These are phyloP conservation scores for Neofusicoccum sp. DNA, from an alignment of 2,329 filamentous ascomycete genomes.

Conservation along the genomic window DNA sequence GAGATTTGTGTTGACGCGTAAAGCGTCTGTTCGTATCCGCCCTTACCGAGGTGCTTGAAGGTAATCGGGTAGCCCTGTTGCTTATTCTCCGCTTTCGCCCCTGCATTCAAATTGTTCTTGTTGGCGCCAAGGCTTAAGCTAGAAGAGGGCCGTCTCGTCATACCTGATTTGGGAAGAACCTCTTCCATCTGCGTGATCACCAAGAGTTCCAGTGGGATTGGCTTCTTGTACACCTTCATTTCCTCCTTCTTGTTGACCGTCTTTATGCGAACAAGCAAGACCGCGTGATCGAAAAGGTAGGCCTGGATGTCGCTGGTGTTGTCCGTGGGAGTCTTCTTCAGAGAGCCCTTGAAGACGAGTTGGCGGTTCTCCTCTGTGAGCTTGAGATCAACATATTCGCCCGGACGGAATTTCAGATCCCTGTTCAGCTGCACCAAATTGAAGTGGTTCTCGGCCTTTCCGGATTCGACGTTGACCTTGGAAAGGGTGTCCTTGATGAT, in stretches of 20 bases:
- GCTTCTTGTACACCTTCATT: constrained; percentile 91
- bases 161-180: constrained; percentile 77
- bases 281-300: constrained; percentile 94
- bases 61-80: constrained; percentile 91
- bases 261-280: constrained; percentile 89
- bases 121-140: constrained; percentile 69
- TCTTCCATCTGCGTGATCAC: constrained; percentile 98
- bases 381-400: constrained; percentile 90
- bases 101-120: constrained; percentile 42
- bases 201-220: constrained; percentile 90
- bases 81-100: constrained; percentile 46
- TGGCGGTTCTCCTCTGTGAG: constrained; percentile 92
- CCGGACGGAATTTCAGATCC: constrained; percentile 85
- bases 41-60: constrained; percentile 93
- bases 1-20: constrained; percentile 85
- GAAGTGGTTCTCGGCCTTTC: constrained; percentile 96
- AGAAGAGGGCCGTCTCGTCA: constrained; percentile 84
- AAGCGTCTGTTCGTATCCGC: constrained; percentile 88
- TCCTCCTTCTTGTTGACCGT: constrained; percentile 91
- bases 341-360: constrained; percentile 87
- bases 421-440: constrained; percentile 91
- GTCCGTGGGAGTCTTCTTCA: constrained; percentile 92
- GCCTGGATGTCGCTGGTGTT: constrained; percentile 82
- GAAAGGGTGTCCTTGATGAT: constrained; percentile 86
- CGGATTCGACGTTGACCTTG: constrained; percentile 90